Evolutionary conservation across 345 rosid species (phyloP), one percentile per base, ranked within the genome.

Genomic region (Eucalyptus cloeziana): DNA sequence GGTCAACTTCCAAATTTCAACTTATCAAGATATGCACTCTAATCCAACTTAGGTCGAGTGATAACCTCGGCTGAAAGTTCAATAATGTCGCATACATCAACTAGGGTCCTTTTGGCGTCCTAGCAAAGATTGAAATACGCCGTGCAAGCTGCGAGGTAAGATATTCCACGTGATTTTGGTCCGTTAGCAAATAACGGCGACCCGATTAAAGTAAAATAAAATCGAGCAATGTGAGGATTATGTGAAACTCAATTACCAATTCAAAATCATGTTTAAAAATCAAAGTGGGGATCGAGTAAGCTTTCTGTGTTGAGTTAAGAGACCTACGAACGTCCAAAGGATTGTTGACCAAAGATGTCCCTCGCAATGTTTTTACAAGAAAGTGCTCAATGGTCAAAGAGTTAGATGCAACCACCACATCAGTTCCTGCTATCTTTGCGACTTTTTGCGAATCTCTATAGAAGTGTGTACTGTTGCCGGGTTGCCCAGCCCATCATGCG

Each of bases 91-190:
- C 85, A 21, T 21, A 37, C 43, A 22, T 10, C 85, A 12, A 76
- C 14, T 10, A 10, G 47, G 30, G 27, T 76, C 27, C 24, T 76
- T 76, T 6, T 22, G 47, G 37, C 2, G 10, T 64, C 76, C 76
- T 0, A 16, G 7, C 15, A 13, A 13, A 64, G 76, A 64, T 14
- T 3, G 37, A 64, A n/a, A 15, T 15, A 15, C 0, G 0, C 40
- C 6, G 0, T 0, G 1, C 15, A 5, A 21, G 81, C 1, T 5
- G 13, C 0, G 1, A 37, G 30, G 47, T 76, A 40, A 40, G 5
- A 40, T 40, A 21, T 76, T 76, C 8, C 25, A 11, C 14, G 27
- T 10, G 30, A 21, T 40, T 76, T 40, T 1, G 1, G 47, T 10
- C 5, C 0, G 5, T 10, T 10, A 40, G 43, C 0, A 76, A 76